phyloP scores from a whole-genome alignment of 257 asterid genomes.

The Nicotiana paniculata region DNA sequence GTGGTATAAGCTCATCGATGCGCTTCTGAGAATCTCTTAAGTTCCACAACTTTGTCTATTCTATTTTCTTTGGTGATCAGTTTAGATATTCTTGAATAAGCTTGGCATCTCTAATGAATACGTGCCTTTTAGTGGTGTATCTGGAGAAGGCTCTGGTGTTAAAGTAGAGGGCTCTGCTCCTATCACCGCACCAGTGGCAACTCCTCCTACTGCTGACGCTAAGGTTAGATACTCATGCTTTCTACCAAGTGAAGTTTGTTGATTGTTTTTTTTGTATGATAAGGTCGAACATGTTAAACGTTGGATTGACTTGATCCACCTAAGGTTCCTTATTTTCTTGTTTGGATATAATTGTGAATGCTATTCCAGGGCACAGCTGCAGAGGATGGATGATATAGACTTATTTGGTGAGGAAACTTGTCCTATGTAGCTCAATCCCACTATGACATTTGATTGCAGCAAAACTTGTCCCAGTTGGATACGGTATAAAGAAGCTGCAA shows the following conservation, averaged over 20 bases:
- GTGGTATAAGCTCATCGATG: constrained; percentile 45
- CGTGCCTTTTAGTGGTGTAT: constrained; percentile 47
- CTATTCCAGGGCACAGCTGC: constrained; percentile 46
- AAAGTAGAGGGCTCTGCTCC: constrained; percentile 43
- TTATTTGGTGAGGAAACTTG: constrained; percentile 80
- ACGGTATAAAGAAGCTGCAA: constrained; percentile 32
- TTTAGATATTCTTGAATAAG: not conserved
- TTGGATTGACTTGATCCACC: too few species aligned
- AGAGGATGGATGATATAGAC: constrained; percentile 80
- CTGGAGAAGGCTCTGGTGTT: constrained; percentile 66
- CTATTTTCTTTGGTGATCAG: not conserved
- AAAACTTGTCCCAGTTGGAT: constrained; percentile 30
- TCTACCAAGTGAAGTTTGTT: not conserved
- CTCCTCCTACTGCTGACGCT: constrained; percentile 50
- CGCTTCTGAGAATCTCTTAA: constrained; percentile 32
- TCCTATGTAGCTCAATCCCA: too few species aligned
- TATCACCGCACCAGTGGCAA: constrained; percentile 31
- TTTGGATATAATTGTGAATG: too few species aligned
- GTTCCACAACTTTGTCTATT: not conserved
- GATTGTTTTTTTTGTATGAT: not conserved
- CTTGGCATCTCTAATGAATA: too few species aligned
- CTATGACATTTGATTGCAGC: constrained; percentile 16
- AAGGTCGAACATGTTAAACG: not conserved
- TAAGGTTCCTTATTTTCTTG: too few species aligned
- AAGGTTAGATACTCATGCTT: constrained; percentile 20